phyloP scores from a whole-genome alignment of 441 rosid species.

The Eutrema salsugineum region DNA sequence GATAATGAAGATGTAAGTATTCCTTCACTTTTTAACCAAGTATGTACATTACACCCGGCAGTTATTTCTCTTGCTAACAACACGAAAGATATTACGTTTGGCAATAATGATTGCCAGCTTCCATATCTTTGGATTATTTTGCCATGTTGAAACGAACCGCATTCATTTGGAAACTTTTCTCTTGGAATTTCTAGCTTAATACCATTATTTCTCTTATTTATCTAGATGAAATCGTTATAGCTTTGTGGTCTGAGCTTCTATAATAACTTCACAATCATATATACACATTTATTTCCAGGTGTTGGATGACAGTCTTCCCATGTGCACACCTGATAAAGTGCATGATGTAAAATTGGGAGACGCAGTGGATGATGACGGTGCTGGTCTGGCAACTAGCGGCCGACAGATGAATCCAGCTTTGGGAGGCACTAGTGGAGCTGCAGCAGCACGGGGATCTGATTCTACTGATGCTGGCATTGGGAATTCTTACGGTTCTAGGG shows the following conservation, averaged over 20 bases:
- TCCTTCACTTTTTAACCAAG: neutral
- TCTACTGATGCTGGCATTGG: slow-evolving; percentile 74
- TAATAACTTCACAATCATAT: neutral
- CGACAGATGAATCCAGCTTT: slow-evolving; percentile 62
- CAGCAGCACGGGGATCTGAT: slow-evolving; percentile 65
- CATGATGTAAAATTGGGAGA: slow-evolving; percentile 97
- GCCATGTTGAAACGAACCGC: neutral
- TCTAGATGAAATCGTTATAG: neutral
- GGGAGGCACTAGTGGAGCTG: slow-evolving; percentile 88
- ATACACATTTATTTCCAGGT: slow-evolving; percentile 45
- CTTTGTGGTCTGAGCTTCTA: neutral
- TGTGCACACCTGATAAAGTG: slow-evolving; percentile 92
- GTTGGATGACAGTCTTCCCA: slow-evolving; percentile 88
- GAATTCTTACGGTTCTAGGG: slow-evolving; percentile 80
- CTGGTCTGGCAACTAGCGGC: slow-evolving; percentile 52
- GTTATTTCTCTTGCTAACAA: neutral
- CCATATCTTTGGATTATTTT: neutral
- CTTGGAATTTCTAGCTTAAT: neutral
- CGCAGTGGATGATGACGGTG: slow-evolving; percentile 60
- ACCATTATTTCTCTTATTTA: neutral
- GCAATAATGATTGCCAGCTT: neutral
- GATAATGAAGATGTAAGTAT: slow-evolving; percentile 92
- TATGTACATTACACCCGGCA: neutral
- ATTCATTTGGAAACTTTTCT: neutral
- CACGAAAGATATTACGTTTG: neutral